Percentiles rank a stretch among this genome's conserved stretches.
Evolutionary conservation across 1,284 basidiomycete genomes (phyloP).

Genomic region (Crepidotus sp.): DNA sequence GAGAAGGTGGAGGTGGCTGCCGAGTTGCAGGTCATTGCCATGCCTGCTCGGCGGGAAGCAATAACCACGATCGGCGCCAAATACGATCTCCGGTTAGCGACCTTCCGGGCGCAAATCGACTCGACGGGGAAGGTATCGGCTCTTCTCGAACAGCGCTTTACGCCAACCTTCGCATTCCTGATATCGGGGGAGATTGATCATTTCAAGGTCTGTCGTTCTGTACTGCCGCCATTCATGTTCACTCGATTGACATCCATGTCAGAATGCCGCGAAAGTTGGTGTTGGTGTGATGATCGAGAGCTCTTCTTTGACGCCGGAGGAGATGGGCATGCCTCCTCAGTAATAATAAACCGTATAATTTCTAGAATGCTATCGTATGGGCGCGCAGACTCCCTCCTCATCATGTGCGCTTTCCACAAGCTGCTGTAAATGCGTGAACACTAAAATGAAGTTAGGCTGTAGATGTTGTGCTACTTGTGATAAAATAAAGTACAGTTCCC

Average conservation of each 20-base stretch:
- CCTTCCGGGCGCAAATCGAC: slow-evolving; percentile 89
- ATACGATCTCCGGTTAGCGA: slow-evolving; percentile 92
- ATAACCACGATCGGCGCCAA: slow-evolving; percentile 90
- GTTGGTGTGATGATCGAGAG: slow-evolving; percentile 96
- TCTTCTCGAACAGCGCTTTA: slow-evolving; percentile 91
- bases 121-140: slow-evolving; percentile 92
- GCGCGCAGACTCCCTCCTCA: slow-evolving; percentile 10
- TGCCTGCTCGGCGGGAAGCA: slow-evolving; percentile 79
- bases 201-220: slow-evolving; percentile 64
- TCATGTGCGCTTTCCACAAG: not conserved
- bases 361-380: slow-evolving; percentile 12
- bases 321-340: slow-evolving; percentile 61
- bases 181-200: slow-evolving; percentile 98
- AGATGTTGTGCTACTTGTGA: not conserved
- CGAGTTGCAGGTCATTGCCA: slow-evolving; percentile 80
- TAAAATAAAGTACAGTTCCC: too few relatives aligned
- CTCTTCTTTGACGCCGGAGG: slow-evolving; percentile 65
- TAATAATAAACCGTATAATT: slow-evolving; percentile 23
- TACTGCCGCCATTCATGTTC: slow-evolving; percentile 1
- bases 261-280: slow-evolving; percentile 91
- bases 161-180: slow-evolving; percentile 90
- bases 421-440: not conserved
- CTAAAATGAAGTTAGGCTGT: not conserved
- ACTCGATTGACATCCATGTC: slow-evolving; percentile 3
- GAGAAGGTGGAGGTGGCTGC: slow-evolving; percentile 99